phyloP scores from a whole-genome alignment of 345 rosid genomes.

The Trapa incisa region DNA sequence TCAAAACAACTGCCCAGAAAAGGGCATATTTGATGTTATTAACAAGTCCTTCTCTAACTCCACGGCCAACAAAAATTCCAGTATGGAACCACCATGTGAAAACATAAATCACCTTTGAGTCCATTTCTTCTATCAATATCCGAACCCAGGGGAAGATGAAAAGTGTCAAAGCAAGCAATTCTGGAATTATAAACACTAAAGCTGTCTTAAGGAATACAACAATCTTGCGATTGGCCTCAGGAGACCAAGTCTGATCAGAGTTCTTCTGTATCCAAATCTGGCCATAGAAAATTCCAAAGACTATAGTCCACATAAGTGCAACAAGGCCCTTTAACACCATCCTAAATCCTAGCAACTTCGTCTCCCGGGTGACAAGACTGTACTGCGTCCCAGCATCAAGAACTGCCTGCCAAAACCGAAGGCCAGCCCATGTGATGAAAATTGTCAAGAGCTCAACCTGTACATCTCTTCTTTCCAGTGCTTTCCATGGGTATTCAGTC shows the following conservation, averaged over 20 bases:
- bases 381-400: conserved; percentile 87
- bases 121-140: conserved; percentile 55
- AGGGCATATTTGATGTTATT: conserved; percentile 59
- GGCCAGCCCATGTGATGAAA: conserved; percentile 71
- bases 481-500: conserved; percentile 32
- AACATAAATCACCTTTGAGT: conserved; percentile 45
- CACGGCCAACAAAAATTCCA: conserved; percentile 73
- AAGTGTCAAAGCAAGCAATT: conserved; percentile 53
- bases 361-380: conserved; percentile 64
- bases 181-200: conserved; percentile 56
- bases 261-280: conserved; percentile 79
- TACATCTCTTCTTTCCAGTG: conserved; percentile 35
- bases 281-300: conserved; percentile 59
- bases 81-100: conserved; percentile 89
- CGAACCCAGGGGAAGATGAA: conserved; percentile 80
- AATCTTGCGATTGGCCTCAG: conserved; percentile 49
- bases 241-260: conserved; percentile 41
- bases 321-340: conserved; percentile 60
- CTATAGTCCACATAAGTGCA: conserved; percentile 60
- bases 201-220: conserved; percentile 49
- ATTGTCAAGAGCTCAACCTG: conserved; percentile 70
- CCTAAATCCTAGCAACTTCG: conserved; percentile 45
- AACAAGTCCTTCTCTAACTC: conserved; percentile 76
- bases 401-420: conserved; percentile 57
- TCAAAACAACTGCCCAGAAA: conserved; percentile 57